Conservation (phyloP, 2,329 filamentous ascomycete genomes). For the Penicillium sp. region DNA sequence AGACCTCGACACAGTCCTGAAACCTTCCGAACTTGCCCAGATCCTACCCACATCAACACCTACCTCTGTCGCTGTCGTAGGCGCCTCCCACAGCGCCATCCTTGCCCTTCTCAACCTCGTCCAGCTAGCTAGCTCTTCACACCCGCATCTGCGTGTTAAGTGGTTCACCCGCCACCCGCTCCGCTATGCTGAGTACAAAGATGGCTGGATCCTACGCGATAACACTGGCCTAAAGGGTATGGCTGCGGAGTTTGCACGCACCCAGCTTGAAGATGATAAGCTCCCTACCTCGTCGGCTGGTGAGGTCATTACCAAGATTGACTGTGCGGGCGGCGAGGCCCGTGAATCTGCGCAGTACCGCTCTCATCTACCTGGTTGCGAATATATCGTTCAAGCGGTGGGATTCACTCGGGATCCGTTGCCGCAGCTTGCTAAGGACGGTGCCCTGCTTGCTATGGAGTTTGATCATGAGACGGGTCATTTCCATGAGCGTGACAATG, state of each 20-base stretch:
- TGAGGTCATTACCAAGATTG: slow-evolving; percentile 50
- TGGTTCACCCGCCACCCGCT: slow-evolving; percentile 65
- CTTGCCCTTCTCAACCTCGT: slow-evolving; percentile 63
- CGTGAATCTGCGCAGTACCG: slow-evolving; percentile 51
- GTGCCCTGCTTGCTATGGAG: slow-evolving; percentile 24
- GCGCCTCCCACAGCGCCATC: slow-evolving; percentile 64
- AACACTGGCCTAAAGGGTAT: slow-evolving; percentile 66
- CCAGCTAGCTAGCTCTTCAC: slow-evolving; percentile 52
- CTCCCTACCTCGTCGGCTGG: slow-evolving; percentile 50
- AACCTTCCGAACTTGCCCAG: slow-evolving; percentile 51
- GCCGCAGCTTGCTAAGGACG: slow-evolving; percentile 47
- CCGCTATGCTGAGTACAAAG: slow-evolving; percentile 62
- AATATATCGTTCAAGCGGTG: slow-evolving; percentile 60
- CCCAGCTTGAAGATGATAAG: slow-evolving; percentile 57
- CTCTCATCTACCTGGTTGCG: slow-evolving; percentile 49
- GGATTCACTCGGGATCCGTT: slow-evolving; percentile 56
- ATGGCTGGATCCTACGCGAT: slow-evolving; percentile 65
- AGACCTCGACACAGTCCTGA: slow-evolving; percentile 58
- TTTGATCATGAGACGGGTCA: slow-evolving; percentile 41
- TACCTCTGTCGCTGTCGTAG: slow-evolving; percentile 57
- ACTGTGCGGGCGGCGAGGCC: slow-evolving; percentile 39
- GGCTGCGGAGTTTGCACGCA: slow-evolving; percentile 60
- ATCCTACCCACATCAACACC: slow-evolving; percentile 39
- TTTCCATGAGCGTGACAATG: slow-evolving; percentile 48
- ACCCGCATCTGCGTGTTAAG: slow-evolving; percentile 57